Evolutionary conservation across 441 rosid species (phyloP).

Genomic region (Francoa sonchifolia): DNA sequence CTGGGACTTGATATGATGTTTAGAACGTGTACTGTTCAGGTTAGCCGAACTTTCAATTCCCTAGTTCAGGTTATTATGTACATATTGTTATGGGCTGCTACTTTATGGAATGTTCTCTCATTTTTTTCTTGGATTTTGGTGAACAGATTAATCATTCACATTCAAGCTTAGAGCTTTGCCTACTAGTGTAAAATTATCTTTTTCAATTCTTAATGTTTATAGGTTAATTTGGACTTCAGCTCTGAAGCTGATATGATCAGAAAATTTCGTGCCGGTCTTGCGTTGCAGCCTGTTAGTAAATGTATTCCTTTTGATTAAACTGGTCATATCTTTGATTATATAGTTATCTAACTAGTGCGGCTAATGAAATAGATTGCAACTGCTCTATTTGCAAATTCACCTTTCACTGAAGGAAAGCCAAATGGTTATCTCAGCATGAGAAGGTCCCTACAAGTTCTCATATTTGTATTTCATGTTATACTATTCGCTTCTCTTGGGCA

Average conservation of each 20-base stretch:
- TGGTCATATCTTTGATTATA: slow-evolving; percentile 8
- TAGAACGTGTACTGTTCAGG: slow-evolving; percentile 98
- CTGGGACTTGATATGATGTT: slow-evolving; percentile 99
- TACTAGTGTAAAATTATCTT: too few species aligned
- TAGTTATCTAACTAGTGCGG: slow-evolving; percentile 16
- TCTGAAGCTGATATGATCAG: slow-evolving; percentile 96
- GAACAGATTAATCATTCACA: background rate
- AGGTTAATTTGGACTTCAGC: slow-evolving; percentile 96
- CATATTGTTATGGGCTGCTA: too few species aligned
- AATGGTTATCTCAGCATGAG: slow-evolving; percentile 98
- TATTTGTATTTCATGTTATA: slow-evolving; percentile 4
- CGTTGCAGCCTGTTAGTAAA: slow-evolving; percentile 85
- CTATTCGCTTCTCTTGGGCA: slow-evolving; percentile 1
- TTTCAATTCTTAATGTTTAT: slow-evolving; percentile 15
- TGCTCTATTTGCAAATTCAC: slow-evolving; percentile 94
- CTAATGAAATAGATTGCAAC: slow-evolving; percentile 77
- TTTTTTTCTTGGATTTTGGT: too few species aligned
- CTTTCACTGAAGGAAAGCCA: slow-evolving; percentile 94
- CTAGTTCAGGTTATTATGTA: too few species aligned
- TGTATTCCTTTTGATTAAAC: slow-evolving; percentile 12
- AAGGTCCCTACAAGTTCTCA: slow-evolving; percentile 36
- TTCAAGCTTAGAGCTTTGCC: background rate
- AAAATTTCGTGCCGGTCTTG: slow-evolving; percentile 91
- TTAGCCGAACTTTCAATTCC: slow-evolving; percentile 26
- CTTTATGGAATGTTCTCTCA: too few species aligned